Percentiles rank a stretch among this genome's conserved stretches.
Conservation (phyloP, 2,329 filamentous ascomycete species). For the Trichoderma brevicompactum region DNA sequence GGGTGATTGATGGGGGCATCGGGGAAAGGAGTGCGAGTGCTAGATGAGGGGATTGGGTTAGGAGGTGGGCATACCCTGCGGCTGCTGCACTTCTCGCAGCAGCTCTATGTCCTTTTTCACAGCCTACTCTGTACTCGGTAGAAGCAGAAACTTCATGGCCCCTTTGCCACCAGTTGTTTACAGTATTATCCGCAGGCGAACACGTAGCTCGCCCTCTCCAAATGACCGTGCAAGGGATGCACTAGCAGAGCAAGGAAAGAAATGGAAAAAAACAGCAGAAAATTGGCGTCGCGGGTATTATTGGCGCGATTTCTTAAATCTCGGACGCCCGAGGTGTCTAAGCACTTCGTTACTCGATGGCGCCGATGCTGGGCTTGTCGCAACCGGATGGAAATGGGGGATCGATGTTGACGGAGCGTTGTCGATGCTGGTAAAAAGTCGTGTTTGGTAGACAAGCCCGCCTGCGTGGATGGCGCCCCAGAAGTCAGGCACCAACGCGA, state of each 20-base stretch:
- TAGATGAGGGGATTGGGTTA: conserved; percentile 26
- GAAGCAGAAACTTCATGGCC: conserved; percentile 30
- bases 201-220: conserved; percentile 25
- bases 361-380: conserved; percentile 32
- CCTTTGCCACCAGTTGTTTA: conserved; percentile 42
- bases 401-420: conserved; percentile 40
- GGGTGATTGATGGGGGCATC: background rate
- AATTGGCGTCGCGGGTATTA: conserved; percentile 28
- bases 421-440: conserved; percentile 40
- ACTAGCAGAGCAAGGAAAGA: background rate
- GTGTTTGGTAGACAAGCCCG: conserved; percentile 31
- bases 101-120: conserved; percentile 35
- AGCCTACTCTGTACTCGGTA: conserved; percentile 28
- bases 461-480: conserved; percentile 35
- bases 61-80: conserved; percentile 42
- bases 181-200: conserved; percentile 39
- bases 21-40: background rate
- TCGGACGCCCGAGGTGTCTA: conserved; percentile 33
- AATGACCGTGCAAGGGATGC: conserved; percentile 8
- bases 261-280: conserved; percentile 14
- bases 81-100: conserved; percentile 34
- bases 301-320: conserved; percentile 31
- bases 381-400: conserved; percentile 34
- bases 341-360: conserved; percentile 36
- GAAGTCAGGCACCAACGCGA: conserved; percentile 42